phyloP scores from a whole-genome alignment of 2,329 filamentous ascomycete species.

The Neofusicoccum sp. region DNA sequence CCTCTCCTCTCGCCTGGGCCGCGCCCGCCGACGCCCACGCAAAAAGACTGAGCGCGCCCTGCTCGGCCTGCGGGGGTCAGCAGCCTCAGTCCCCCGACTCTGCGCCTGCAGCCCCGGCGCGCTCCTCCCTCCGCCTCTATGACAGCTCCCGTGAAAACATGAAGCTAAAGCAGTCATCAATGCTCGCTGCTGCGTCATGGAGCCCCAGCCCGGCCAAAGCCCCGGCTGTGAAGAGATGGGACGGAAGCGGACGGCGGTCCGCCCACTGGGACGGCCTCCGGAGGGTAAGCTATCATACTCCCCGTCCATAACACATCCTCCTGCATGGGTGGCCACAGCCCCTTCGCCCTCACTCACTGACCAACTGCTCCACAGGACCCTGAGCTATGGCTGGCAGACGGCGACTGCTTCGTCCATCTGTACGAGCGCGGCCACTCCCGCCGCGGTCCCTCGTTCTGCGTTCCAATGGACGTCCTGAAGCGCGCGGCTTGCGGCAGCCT shows the following conservation, averaged over 20 bases:
- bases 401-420: slow-evolving; percentile 69
- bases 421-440: slow-evolving; percentile 64
- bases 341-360: not conserved
- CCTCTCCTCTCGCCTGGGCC: not conserved
- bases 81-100: not conserved
- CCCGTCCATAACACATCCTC: slow-evolving; percentile 11
- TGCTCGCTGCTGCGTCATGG: not conserved
- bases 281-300: slow-evolving; percentile 35
- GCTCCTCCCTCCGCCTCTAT: not conserved
- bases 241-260: slow-evolving; percentile 33
- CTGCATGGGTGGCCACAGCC: not conserved
- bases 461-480: slow-evolving; percentile 60
- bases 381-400: slow-evolving; percentile 67
- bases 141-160: not conserved
- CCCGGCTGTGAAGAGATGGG: slow-evolving; percentile 35
- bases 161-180: slow-evolving; percentile 13
- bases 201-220: slow-evolving; percentile 13
- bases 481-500: slow-evolving; percentile 60
- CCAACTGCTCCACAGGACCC: slow-evolving; percentile 55
- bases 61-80: not conserved
- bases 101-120: not conserved
- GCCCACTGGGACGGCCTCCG: slow-evolving; percentile 46
- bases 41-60: slow-evolving; percentile 1
- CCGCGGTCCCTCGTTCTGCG: slow-evolving; percentile 65
- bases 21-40: not conserved